A percentile compares a stretch with the other conserved stretches of the same genome.
Evolutionary conservation across 352 stramenopile species (phyloP).

Genomic region (Phytophthora sp.): DNA sequence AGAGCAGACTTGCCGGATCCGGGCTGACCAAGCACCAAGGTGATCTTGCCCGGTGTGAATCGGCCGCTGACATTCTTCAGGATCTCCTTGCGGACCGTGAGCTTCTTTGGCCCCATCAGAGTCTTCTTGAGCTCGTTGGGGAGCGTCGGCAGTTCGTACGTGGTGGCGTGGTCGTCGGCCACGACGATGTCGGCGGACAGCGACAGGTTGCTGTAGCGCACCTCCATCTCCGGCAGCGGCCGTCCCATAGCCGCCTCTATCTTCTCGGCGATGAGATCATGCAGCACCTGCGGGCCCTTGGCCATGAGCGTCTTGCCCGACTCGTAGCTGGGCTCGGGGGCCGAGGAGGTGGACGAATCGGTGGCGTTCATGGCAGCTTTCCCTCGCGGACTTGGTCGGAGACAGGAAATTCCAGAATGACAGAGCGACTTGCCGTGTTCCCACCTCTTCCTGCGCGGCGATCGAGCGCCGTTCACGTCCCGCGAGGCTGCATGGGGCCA

Average conservation of each 20-base stretch:
- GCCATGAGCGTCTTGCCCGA: conserved; percentile 30
- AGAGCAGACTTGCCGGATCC: conserved; percentile 14
- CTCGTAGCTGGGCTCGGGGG: conserved; percentile 10
- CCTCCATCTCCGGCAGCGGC: conserved; percentile 25
- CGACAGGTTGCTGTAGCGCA: conserved; percentile 13
- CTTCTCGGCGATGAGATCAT: conserved; percentile 25
- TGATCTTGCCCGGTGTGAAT: conserved; percentile 30
- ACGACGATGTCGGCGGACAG: conserved; percentile 19
- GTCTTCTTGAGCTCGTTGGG: conserved; percentile 36
- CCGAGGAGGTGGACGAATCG: neutral
- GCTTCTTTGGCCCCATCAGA: conserved; percentile 26
- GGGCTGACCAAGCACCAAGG: conserved; percentile 8
- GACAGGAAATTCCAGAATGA: conserved; percentile 21
- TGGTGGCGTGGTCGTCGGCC: conserved; percentile 17
- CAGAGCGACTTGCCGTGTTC: neutral
- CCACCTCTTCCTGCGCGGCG: neutral
- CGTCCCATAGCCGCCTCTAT: conserved; percentile 23
- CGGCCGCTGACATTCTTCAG: conserved; percentile 34
- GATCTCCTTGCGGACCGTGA: conserved; percentile 36
- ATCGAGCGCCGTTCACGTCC: neutral
- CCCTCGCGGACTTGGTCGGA: neutral
- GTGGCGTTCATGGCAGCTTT: conserved; percentile 11
- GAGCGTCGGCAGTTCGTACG: conserved; percentile 19
- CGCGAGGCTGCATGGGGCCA: neutral
- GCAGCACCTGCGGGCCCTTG: conserved; percentile 30